phyloP scores from a whole-genome alignment of 1,284 basidiomycete species.

The Ustilago trichophora region DNA sequence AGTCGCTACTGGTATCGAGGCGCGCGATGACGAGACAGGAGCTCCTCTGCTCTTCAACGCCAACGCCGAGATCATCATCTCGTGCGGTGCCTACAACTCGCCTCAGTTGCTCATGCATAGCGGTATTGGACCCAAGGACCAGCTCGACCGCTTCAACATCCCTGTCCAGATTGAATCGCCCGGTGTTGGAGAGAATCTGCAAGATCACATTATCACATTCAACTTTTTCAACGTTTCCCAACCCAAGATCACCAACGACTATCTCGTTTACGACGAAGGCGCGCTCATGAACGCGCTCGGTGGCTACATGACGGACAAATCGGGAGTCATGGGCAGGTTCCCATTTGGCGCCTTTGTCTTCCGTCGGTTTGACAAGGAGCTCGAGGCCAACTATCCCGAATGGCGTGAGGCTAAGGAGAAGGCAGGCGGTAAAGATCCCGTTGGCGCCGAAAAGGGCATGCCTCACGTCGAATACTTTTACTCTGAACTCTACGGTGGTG shows the following conservation, averaged over 20 bases:
- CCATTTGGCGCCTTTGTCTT: constrained; percentile 25
- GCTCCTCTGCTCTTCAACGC: constrained; percentile 24
- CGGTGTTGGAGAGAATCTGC: constrained; percentile 42
- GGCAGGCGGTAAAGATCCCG: constrained; percentile 8
- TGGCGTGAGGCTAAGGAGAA: constrained; percentile 10
- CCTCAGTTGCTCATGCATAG: constrained; percentile 57
- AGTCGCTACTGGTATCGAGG: constrained; percentile 7
- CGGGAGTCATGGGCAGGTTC: constrained; percentile 11
- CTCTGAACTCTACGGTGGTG: background rate
- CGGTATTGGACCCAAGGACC: constrained; percentile 40
- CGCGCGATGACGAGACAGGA: constrained; percentile 7
- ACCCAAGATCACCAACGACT: constrained; percentile 1
- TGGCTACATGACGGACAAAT: constrained; percentile 9
- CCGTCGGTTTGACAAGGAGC: constrained; percentile 13
- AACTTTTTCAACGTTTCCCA: constrained; percentile 1
- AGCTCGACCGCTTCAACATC: constrained; percentile 20
- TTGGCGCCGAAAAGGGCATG: constrained; percentile 19
- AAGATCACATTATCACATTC: constrained; percentile 48
- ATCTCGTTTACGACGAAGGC: background rate
- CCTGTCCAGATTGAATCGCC: constrained; percentile 9
- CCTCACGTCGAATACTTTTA: constrained; percentile 14
- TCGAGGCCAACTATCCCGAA: constrained; percentile 12
- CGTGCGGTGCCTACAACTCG: constrained; percentile 48
- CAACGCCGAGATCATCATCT: constrained; percentile 49
- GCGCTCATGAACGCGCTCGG: too few species aligned